Evolutionary conservation across 495 filamentous ascomycete genomes (phyloP), one percentile per base, ranked within the genome.

Genomic region (Antarctomyces pellizariae): DNA sequence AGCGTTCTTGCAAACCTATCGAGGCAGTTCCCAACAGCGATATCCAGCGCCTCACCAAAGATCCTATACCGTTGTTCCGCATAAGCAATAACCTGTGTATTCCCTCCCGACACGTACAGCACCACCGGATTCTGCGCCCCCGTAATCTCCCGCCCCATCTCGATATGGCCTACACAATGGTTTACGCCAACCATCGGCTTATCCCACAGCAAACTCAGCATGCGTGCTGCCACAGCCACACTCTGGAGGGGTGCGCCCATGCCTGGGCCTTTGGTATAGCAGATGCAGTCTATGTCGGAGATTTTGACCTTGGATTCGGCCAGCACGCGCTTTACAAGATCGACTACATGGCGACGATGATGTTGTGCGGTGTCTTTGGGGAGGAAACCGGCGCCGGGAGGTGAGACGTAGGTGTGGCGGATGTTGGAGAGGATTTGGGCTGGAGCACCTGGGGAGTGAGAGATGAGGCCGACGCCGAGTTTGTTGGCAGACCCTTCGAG

Each of bases 401-500:
- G 86, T 14, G 84, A 75, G 36, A 73, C 57, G 50, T 77, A 95
- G 15, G 86, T 97, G 58, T 95, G 75, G 10, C 86, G 71, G 42
- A 97, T 64, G 50, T 97, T 97, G 42, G 82, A 69, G 35, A 97
- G 80, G 43, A 95, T 69, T 38, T 64, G 53, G 13, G 80, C 63
- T 17, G 63, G 56, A 30, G 57, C 58, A 13, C 58, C 57, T 4
- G 62, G 50, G 31, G 70, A 67, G 54, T 97, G 89, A 16, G 62
- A 59, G 48, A 97, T 93, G 18, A 97, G 57, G 44, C 86, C 86
- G 30, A 95, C 71, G 37, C 86, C 86, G 25, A 97, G 62, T 48
- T 97, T 97, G 59, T 97, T 95, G 52, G 86, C 86, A 24, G 79
- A 90, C 45, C 86, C 84, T 56, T 97, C 86, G 44, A 89, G 76